Evolutionary conservation across 2,329 filamentous ascomycete genomes (phyloP).

Genomic region (Beauveria caledonica): DNA sequence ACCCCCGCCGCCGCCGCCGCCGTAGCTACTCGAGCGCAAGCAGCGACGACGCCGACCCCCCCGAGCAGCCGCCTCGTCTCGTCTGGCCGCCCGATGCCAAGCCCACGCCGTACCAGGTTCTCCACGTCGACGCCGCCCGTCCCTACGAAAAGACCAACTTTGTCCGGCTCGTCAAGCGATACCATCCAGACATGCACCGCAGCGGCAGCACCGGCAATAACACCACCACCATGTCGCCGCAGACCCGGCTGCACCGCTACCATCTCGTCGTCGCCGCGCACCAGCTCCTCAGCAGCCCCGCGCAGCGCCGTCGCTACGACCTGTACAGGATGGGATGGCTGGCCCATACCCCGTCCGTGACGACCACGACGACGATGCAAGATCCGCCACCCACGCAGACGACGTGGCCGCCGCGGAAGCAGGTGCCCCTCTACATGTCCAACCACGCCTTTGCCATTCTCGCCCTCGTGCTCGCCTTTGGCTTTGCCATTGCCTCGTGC

Average conservation of each 20-base stretch:
- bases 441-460: slow-evolving; percentile 13
- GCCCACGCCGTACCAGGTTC: slow-evolving; percentile 15
- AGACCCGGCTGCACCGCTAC: slow-evolving; percentile 12
- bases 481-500: slow-evolving; percentile 5
- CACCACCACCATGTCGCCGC: neutral
- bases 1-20: neutral
- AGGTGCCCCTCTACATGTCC: slow-evolving; percentile 11
- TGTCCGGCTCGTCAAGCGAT: slow-evolving; percentile 15
- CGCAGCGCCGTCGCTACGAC: slow-evolving; percentile 12
- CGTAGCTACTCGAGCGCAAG: neutral
- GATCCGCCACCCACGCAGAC: no score
- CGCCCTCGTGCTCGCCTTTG: slow-evolving; percentile 10
- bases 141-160: slow-evolving; percentile 15
- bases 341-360: neutral
- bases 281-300: slow-evolving; percentile 13
- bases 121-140: neutral
- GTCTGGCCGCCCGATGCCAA: slow-evolving; percentile 11
- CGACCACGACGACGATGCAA: neutral
- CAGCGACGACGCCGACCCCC: neutral
- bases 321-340: slow-evolving; percentile 11
- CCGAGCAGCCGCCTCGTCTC: neutral
- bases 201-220: neutral
- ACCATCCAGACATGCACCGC: slow-evolving; percentile 15
- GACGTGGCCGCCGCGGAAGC: neutral
- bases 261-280: slow-evolving; percentile 15